Base-by-base conservation (phyloP, 177 flowering plant genomes). In the Vitis hybrid region DNA sequence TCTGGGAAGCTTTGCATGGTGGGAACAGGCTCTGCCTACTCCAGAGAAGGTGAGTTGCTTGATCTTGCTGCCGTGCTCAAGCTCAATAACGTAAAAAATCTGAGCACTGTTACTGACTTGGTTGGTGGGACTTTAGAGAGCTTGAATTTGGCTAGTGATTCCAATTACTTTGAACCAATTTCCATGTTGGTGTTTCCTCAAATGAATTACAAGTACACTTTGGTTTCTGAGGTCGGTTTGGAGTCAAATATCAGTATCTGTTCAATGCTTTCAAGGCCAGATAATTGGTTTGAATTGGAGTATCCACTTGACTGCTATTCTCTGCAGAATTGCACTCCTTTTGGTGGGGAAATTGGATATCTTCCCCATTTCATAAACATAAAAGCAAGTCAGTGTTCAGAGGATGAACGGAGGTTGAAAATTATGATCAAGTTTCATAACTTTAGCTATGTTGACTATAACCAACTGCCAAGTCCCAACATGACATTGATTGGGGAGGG, bases 1-100 rank as follows among this genome's bases (percentile, higher is more conserved):
- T 59, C 78, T 16, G 81, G 87, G 74, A 77, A 70, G 71, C 78
- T 89, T n/a, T 90, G 96, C 73, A 77, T 86, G 90, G 83, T 87
- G 14, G 91, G 91, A 55, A 71, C 78, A 3, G 78, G 76, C 20
- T 20, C 33, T 39, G 59, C 52, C 8, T 51, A 52, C 19, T 60
- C 75, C 3, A 60, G 55, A n/a, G 72, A 64, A 67, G 86, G 86
- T 80, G 70, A 77, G 1, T 1, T 15, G 4, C 66, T 78, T 18
- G 55, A 73, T 51, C 72, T 83, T 62, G 64, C 72, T 61, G 86
- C 65, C 66, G 83, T 85, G 52, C 70, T 91, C 19, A 84, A 82
- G 84, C 78, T 88, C 22, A 62, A 76, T 57, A 80, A 74, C 74
- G 59, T 79, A 0, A 77, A 49, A 15, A 78, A 55, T 68, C 74